phyloP scores from a whole-genome alignment of 1,284 basidiomycete species.

The Ceratobasidium sp. region DNA sequence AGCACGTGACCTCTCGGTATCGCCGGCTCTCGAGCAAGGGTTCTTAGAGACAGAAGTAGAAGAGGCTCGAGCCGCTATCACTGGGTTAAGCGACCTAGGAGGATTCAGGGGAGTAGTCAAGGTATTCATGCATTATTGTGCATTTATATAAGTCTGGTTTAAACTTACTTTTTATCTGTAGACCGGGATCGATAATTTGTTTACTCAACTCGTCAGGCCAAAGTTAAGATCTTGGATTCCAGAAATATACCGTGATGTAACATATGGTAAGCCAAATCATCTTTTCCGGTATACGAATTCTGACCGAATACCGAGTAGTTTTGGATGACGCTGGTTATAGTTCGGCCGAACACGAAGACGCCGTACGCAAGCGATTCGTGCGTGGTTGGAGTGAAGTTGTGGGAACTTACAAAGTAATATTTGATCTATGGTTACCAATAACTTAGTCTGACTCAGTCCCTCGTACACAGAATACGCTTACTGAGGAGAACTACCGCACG shows the following conservation, averaged over 20 bases:
- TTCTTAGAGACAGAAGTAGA: slow-evolving; percentile 72
- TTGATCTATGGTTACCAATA: background rate
- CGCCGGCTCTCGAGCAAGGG: slow-evolving; percentile 69
- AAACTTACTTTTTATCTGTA: slow-evolving; percentile 52
- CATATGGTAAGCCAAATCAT: slow-evolving; percentile 61
- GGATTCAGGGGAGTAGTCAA: slow-evolving; percentile 34
- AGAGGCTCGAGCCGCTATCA: slow-evolving; percentile 48
- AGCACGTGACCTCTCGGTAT: slow-evolving; percentile 71
- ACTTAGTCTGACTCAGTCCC: background rate
- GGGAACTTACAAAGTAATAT: slow-evolving; percentile 81
- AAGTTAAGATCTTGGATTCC: slow-evolving; percentile 82
- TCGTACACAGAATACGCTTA: slow-evolving; percentile 74
- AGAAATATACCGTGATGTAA: slow-evolving; percentile 90
- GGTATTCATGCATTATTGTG: slow-evolving; percentile 43
- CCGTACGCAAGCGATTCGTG: slow-evolving; percentile 87
- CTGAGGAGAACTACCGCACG: slow-evolving; percentile 85
- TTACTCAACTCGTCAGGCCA: slow-evolving; percentile 90
- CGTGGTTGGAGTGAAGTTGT: slow-evolving; percentile 86
- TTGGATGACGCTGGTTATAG: slow-evolving; percentile 90
- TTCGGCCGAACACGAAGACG: slow-evolving; percentile 84
- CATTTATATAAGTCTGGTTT: slow-evolving; percentile 43
- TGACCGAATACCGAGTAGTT: slow-evolving; percentile 51
- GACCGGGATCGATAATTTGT: slow-evolving; percentile 91
- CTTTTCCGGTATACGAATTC: background rate
- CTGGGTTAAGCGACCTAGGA: slow-evolving; percentile 19